These are phyloP conservation scores for Nidularia sp. DNA, from an alignment of 768 basidiomycete genomes.

Conservation along the genomic window DNA sequence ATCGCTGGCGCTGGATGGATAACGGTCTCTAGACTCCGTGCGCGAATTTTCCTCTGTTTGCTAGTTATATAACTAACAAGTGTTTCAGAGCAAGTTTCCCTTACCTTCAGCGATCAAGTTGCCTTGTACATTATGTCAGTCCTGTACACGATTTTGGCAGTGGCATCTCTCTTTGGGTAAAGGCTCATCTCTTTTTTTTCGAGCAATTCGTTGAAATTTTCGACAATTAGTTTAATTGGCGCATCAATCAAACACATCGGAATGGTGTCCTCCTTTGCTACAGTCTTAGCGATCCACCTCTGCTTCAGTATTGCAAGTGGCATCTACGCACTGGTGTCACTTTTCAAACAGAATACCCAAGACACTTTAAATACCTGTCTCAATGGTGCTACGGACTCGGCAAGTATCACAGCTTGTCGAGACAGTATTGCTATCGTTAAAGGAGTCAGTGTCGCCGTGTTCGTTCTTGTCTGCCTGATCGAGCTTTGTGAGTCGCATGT, in stretches of 20 bases:
- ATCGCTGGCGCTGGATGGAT: slow-evolving; percentile 45
- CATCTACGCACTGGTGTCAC: slow-evolving; percentile 41
- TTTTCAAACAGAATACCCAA: slow-evolving; percentile 38
- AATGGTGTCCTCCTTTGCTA: slow-evolving; percentile 40
- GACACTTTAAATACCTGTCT: slow-evolving; percentile 34
- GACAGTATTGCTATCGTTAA: slow-evolving; percentile 37
- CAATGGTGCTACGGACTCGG: slow-evolving; percentile 18
- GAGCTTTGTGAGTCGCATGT: slow-evolving; percentile 43
- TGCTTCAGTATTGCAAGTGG: slow-evolving; percentile 43
- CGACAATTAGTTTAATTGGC: slow-evolving; percentile 32
- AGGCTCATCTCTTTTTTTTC: background rate
- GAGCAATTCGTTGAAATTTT: background rate
- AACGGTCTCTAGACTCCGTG: slow-evolving; percentile 37
- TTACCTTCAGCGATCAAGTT: slow-evolving; percentile 30
- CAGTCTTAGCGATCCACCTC: slow-evolving; percentile 40
- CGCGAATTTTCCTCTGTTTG: slow-evolving; percentile 12
- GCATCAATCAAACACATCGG: slow-evolving; percentile 33
- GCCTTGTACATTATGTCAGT: slow-evolving; percentile 44
- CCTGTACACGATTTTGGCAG: slow-evolving; percentile 42
- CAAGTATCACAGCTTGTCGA: slow-evolving; percentile 29
- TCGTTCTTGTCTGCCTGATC: slow-evolving; percentile 48
- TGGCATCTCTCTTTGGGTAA: slow-evolving; percentile 49
- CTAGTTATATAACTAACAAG: background rate
- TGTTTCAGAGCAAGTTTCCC: slow-evolving; percentile 23
- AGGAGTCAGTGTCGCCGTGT: slow-evolving; percentile 36